Percentiles rank a stretch among this genome's conserved stretches.
Evolutionary conservation across 208 protist genomes (phyloP).

Genomic region (Leishmania major): DNA sequence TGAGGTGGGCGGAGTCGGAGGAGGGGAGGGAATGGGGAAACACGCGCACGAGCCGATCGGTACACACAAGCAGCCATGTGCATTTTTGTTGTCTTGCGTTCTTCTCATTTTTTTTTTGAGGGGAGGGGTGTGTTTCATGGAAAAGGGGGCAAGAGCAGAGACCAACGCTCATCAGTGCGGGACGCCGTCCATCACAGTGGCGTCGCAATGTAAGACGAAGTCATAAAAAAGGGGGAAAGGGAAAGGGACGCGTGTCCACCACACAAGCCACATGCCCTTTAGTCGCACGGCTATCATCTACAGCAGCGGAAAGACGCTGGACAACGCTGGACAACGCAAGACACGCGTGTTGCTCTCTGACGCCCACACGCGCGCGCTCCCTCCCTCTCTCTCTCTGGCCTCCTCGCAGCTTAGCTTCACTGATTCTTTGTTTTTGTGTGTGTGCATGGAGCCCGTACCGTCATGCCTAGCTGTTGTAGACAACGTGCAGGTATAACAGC

Average conservation of each 20-base stretch:
- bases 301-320: neutral
- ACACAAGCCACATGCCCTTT: neutral
- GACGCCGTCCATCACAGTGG: neutral
- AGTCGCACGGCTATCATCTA: neutral
- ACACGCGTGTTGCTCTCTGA: neutral
- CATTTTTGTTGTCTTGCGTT: neutral
- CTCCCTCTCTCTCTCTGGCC: neutral
- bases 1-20: too few relatives aligned
- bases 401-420: neutral
- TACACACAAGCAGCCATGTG: neutral
- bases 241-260: neutral
- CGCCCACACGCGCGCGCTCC: neutral
- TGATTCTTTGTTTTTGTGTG: neutral
- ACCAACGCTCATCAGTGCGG: neutral
- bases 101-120: neutral
- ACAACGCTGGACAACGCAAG: neutral
- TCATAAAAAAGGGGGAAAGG: neutral
- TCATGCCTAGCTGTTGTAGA: neutral
- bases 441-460: neutral
- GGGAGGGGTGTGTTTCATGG: too few relatives aligned
- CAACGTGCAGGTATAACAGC: constrained; percentile 40
- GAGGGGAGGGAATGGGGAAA: neutral
- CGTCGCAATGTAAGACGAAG: neutral
- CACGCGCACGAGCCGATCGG: neutral
- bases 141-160: neutral